Conservation (phyloP, 106 monocot species). For the Dendrobium catenatum region DNA sequence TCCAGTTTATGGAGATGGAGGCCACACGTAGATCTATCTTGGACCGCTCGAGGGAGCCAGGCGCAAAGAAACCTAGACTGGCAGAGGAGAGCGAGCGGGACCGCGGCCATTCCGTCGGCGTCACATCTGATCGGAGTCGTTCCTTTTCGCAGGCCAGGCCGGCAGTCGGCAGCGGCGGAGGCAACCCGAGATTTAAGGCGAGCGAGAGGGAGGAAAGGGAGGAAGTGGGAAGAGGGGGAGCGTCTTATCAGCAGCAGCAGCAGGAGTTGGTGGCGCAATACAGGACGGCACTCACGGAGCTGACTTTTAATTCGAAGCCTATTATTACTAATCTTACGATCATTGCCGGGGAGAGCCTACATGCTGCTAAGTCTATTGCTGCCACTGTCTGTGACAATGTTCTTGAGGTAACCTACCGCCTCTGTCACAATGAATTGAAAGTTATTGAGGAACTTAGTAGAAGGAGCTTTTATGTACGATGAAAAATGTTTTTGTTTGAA, state of each 20-base stretch:
- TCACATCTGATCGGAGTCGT: constrained; percentile 3
- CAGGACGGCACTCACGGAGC: constrained; percentile 79
- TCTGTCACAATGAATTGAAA: background rate
- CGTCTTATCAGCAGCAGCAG: constrained; percentile 27
- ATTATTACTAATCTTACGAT: constrained; percentile 97
- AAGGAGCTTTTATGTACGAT: background rate
- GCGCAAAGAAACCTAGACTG: constrained; percentile 35
- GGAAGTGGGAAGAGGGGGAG: constrained; percentile 6
- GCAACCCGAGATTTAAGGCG: constrained; percentile 7
- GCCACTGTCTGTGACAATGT: constrained; percentile 71
- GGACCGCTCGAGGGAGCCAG: constrained; percentile 22
- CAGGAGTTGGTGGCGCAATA: constrained; percentile 73
- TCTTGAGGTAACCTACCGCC: constrained; percentile 52
- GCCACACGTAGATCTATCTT: constrained; percentile 38
- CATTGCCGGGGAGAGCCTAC: constrained; percentile 90
- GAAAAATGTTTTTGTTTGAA: background rate
- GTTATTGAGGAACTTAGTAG: background rate
- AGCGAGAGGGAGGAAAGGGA: constrained; percentile 20
- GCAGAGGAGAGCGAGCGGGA: constrained; percentile 10
- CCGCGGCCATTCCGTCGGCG: background rate
- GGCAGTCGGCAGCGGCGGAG: background rate
- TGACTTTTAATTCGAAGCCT: constrained; percentile 97
- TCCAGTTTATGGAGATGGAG: constrained; percentile 41
- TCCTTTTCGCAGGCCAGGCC: background rate
- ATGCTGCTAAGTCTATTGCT: constrained; percentile 74